phyloP scores from a whole-genome alignment of 192 early-diverging fungal genomes.

The Dissophora globulifera region DNA sequence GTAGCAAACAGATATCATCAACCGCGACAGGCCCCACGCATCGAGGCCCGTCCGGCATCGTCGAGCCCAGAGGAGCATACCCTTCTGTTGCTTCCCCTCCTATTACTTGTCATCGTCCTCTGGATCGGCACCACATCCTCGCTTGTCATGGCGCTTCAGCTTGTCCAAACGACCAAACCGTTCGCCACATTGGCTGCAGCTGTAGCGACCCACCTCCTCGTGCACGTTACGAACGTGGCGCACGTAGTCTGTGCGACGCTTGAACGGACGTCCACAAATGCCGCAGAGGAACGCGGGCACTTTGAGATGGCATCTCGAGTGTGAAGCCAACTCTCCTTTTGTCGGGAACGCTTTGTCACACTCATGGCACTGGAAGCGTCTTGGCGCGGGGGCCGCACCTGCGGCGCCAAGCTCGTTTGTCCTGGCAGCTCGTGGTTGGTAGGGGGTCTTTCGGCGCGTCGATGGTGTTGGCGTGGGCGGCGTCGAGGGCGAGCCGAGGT shows the following conservation, averaged over 20 bases:
- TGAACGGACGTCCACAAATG: constrained; percentile 52
- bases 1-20: background rate
- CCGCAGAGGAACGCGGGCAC: constrained; percentile 51
- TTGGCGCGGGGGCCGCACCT: constrained; percentile 14
- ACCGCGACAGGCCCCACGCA: background rate
- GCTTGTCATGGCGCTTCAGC: constrained; percentile 49
- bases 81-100: background rate
- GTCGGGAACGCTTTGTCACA: constrained; percentile 53
- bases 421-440: constrained; percentile 21
- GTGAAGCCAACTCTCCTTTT: constrained; percentile 49
- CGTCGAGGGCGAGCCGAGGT: constrained; percentile 11
- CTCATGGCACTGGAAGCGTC: constrained; percentile 50
- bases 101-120: constrained; percentile 34
- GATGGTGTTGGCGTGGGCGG: constrained; percentile 20
- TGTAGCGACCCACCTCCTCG: constrained; percentile 51
- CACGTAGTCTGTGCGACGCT: constrained; percentile 50
- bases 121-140: constrained; percentile 36
- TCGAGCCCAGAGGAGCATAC: background rate
- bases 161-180: constrained; percentile 51
- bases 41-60: background rate
- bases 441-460: constrained; percentile 17
- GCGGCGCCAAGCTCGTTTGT: constrained; percentile 5
- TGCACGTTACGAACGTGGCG: constrained; percentile 52
- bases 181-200: constrained; percentile 42
- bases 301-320: constrained; percentile 47